Evolutionary conservation across 768 basidiomycete genomes (phyloP), one percentile per base, ranked within the genome.

Genomic region (Suillus decipiens): DNA sequence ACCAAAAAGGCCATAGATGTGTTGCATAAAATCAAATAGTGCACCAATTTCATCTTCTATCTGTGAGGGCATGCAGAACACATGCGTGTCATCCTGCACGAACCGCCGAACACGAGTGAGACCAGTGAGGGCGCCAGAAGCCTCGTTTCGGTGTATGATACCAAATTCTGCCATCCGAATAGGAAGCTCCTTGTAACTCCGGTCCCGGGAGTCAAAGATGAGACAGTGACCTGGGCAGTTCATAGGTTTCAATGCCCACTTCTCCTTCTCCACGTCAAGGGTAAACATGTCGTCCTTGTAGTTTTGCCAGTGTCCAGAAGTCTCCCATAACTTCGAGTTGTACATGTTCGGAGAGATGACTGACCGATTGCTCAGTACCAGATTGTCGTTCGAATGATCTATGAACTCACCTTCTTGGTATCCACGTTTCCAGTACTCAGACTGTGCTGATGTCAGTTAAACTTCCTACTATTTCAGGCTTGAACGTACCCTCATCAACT

Each of bases 81-180:
- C 91, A 75, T 99, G 97, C 0, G 97, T 95, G 75, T 99, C 97
- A 72, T 99, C 97, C 78, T 99, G 97, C 61, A 94, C 90, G 78
- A 99, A 99, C 51, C 97, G 82, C 62, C 97, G 82, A 50, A 99
- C 97, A 63, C 97, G 86, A 17, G 95, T 96, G 69, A 99, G 76
- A 10, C 97, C 97, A 15, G 92, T 93, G 67, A 99, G 77, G 5
- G 96, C 95, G 36, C 97, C 97, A 42, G 89, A 92, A 1, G 97
- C 96, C 75, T 99, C 97, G 70, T 99, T 99, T 63, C 96, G 82
- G 76, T 99, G 97, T 59, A 99, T 83, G 67, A 99, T 93, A 68
- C 97, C 97, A 71, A 99, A 99, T 73, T 99, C 97, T 6, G 96
- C 96, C 91, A 98, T 95, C 33, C 97, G 89, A 67, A 99, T 89